Conservation (phyloP, 768 basidiomycete species). For the Lentinula sp. region DNA sequence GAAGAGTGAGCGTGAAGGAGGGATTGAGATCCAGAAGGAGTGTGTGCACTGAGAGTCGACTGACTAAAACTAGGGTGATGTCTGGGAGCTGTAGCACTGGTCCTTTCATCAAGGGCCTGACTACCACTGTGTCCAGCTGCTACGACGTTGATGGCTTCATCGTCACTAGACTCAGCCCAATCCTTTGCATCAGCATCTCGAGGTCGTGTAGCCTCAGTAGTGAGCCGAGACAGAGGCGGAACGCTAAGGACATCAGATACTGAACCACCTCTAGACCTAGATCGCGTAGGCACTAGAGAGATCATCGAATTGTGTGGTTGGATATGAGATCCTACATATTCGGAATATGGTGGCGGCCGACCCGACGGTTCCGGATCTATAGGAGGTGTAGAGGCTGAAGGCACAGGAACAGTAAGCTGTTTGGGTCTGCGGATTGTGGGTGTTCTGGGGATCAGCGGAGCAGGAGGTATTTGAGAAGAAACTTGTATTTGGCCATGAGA, state of each 20-base stretch:
- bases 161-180: constrained; percentile 80
- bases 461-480: constrained; percentile 21
- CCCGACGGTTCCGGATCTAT: constrained; percentile 32
- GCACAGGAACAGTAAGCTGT: constrained; percentile 19
- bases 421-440: constrained; percentile 32
- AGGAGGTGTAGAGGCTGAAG: constrained; percentile 12
- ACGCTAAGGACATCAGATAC: constrained; percentile 56
- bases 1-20: constrained; percentile 23
- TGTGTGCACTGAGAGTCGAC: constrained; percentile 17
- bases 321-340: constrained; percentile 26
- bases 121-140: constrained; percentile 80
- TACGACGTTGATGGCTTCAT: constrained; percentile 80
- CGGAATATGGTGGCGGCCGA: constrained; percentile 63
- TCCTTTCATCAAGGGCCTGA: constrained; percentile 78
- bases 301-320: constrained; percentile 36
- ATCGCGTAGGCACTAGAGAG: constrained; percentile 26
- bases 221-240: constrained; percentile 29
- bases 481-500: constrained; percentile 24
- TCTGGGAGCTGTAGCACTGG: constrained; percentile 44
- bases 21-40: constrained; percentile 16
- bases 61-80: constrained; percentile 25
- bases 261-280: constrained; percentile 48
- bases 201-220: constrained; percentile 23
- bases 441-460: constrained; percentile 34
- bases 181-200: constrained; percentile 40